Base-by-base conservation (phyloP, 2,329 filamentous ascomycete genomes). In the Sporothrix pallida region DNA sequence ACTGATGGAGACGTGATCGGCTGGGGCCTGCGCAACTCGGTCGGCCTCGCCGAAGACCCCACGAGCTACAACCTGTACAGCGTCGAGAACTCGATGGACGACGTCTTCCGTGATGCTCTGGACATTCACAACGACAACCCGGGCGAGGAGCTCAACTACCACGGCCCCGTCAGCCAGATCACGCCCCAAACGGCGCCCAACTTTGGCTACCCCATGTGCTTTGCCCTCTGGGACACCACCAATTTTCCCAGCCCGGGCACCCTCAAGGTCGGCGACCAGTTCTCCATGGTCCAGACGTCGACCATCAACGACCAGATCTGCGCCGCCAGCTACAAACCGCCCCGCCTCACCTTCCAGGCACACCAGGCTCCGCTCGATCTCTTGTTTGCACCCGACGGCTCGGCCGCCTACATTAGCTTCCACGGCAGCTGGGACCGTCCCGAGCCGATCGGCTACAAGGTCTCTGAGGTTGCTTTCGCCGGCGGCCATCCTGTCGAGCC, bases 301-400 rank as follows among this genome's bases (percentile, higher is more conserved):
- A 23, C 60, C 3, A 79, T 83, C 4, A 79, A 83, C 70, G 78
- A 82, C 23, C 42, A 68, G 1, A 63, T 42, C 2, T 63, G 60
- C 17, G 63, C 63, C 6, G 12, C 76, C 68, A 78, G 80, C 73
- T 82, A 82, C 2, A 74, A 79, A 10, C 76, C 84, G 3, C 87
- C 92, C 75, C 75, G 88, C 1, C 82, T 94, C 42, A 88, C 88
- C 5, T 87, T 87, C 77, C 81, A 84, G 70, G 88, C 92, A 0
- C 92, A 94, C 78, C 90, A 87, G 79, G 91, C 92, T 0, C 92
- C 92, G 0, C 83, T 94, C 0, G 91, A 93, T 76, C 87, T 94
- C 78, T 88, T 89, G 75, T 94, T 94, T 82, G 85, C 87, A 75
- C 78, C 83, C 0, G 81, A 85, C 56, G 88, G 87, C 50, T 86